Evolutionary conservation across 78 protist species (phyloP).

Genomic region (slime mould (Dictyostelium discoideum)): DNA sequence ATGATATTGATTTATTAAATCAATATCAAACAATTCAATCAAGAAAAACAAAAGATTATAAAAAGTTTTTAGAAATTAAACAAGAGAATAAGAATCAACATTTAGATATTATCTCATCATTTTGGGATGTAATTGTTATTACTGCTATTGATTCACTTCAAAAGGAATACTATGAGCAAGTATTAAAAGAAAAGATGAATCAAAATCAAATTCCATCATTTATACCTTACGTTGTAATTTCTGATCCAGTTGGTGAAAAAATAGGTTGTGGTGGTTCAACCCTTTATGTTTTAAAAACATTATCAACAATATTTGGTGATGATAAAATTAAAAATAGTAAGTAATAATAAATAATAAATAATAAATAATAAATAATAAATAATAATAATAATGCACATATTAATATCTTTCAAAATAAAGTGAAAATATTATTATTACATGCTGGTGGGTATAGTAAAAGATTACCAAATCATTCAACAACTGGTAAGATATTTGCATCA

Average conservation of each 20-base stretch:
- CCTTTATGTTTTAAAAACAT: background rate
- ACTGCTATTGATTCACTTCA: conserved; percentile 76
- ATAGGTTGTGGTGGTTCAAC: conserved; percentile 84
- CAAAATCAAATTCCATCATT: conserved; percentile 25
- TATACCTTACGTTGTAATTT: conserved; percentile 41
- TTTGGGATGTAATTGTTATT: conserved; percentile 70
- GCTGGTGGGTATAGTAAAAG: conserved; percentile 81
- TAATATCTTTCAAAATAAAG: background rate
- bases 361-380: background rate
- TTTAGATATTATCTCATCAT: background rate
- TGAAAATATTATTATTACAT: conserved; percentile 59
- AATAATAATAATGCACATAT: background rate
- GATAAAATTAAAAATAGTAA: background rate
- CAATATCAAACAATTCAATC: conserved; percentile 19
- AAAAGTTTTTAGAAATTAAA: background rate
- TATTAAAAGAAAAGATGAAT: conserved; percentile 22
- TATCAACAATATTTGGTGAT: background rate
- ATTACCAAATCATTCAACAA: conserved; percentile 67
- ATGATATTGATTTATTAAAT: conserved; percentile 7
- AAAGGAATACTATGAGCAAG: conserved; percentile 54
- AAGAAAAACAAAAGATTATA: conserved; percentile 33
- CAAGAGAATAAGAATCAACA: background rate
- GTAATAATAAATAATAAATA: background rate
- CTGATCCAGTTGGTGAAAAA: conserved; percentile 67
- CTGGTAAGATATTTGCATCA: conserved; percentile 78